Evolutionary conservation across 345 rosid genomes (phyloP).

Genomic region (Hibiscus trionum): DNA sequence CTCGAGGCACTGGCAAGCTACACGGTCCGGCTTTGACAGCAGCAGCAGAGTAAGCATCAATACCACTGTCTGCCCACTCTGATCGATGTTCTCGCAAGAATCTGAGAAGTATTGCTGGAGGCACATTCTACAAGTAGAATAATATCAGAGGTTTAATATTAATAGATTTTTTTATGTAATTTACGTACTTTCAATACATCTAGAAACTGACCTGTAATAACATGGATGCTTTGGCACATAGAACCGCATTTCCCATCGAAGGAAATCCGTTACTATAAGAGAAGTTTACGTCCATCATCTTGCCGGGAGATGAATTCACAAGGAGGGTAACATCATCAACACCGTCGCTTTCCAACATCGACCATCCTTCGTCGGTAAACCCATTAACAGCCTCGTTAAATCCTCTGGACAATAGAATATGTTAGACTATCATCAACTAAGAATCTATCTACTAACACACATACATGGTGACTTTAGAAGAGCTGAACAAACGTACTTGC

Average conservation of each 20-base stretch:
- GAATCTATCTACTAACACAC: background rate
- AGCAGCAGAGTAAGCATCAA: background rate
- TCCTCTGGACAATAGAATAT: slow-evolving; percentile 45
- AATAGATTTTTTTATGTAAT: too few species aligned
- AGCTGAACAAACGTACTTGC: slow-evolving; percentile 46
- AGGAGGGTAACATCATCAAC: slow-evolving; percentile 89
- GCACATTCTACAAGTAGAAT: slow-evolving; percentile 60
- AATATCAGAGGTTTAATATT: background rate
- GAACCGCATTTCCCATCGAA: slow-evolving; percentile 61
- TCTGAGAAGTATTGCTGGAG: slow-evolving; percentile 83
- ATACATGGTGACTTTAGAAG: background rate
- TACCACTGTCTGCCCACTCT: slow-evolving; percentile 76
- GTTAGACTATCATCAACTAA: slow-evolving; percentile 4
- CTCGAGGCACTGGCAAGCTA: background rate
- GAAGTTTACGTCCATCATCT: slow-evolving; percentile 63
- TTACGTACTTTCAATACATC: background rate
- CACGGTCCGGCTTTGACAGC: background rate
- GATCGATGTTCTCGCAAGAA: slow-evolving; percentile 92
- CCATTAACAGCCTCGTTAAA: slow-evolving; percentile 96
- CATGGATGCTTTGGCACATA: slow-evolving; percentile 97
- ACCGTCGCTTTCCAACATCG: slow-evolving; percentile 89
- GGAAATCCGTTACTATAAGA: slow-evolving; percentile 68
- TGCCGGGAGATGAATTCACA: slow-evolving; percentile 78
- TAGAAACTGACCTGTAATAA: slow-evolving; percentile 58
- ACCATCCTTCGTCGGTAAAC: slow-evolving; percentile 91